Evolutionary conservation across 2,329 filamentous ascomycete species (phyloP).

Genomic region (Triangularia verruculosa): DNA sequence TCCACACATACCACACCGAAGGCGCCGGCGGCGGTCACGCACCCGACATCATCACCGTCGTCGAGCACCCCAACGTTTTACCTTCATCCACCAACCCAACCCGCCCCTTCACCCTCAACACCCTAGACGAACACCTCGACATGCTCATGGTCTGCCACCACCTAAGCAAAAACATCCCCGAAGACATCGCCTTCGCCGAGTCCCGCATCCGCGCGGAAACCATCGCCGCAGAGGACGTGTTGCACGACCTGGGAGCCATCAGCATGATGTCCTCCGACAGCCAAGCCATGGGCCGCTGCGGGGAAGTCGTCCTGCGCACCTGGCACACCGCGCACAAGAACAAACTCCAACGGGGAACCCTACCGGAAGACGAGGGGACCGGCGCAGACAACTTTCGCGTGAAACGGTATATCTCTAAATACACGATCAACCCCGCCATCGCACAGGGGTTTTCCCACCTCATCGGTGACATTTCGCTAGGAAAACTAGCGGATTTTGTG

Average conservation of each 20-base stretch:
- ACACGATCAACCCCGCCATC: slow-evolving; percentile 91
- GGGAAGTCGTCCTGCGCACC: slow-evolving; percentile 86
- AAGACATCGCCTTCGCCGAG: slow-evolving; percentile 94
- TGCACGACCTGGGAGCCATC: slow-evolving; percentile 92
- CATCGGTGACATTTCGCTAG: slow-evolving; percentile 82
- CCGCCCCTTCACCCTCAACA: slow-evolving; percentile 85
- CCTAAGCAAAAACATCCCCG: slow-evolving; percentile 84
- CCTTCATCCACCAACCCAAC: slow-evolving; percentile 92
- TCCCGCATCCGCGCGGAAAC: slow-evolving; percentile 92
- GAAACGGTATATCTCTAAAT: slow-evolving; percentile 91
- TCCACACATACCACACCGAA: slow-evolving; percentile 97
- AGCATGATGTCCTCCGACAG: slow-evolving; percentile 97
- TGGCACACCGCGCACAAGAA: slow-evolving; percentile 99
- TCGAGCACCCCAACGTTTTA: slow-evolving; percentile 83
- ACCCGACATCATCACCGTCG: slow-evolving; percentile 91
- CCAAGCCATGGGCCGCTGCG: slow-evolving; percentile 94
- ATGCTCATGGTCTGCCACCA: slow-evolving; percentile 99
- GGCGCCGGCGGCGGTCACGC: slow-evolving; percentile 93
- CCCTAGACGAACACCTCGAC: slow-evolving; percentile 91
- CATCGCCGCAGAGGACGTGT: slow-evolving; percentile 92
- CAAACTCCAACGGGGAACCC: slow-evolving; percentile 73
- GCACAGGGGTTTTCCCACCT: slow-evolving; percentile 87
- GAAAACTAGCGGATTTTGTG: slow-evolving; percentile 86
- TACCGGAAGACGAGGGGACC: slow-evolving; percentile 75
- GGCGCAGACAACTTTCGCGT: slow-evolving; percentile 88